Evolutionary conservation across 2,329 filamentous ascomycete genomes (phyloP).

Genomic region (Sarocladiaceae sp.): DNA sequence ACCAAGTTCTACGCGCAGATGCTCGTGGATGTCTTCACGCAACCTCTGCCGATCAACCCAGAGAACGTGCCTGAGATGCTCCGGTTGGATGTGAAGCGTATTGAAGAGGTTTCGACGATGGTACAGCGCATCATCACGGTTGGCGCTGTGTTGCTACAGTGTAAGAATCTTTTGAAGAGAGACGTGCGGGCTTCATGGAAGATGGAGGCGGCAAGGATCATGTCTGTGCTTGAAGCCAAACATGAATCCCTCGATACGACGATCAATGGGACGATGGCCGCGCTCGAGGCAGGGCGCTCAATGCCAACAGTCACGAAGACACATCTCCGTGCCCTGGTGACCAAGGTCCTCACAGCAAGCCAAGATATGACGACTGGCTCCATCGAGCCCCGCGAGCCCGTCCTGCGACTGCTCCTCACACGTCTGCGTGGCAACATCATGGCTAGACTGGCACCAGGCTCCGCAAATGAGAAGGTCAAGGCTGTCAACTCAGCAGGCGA

Average conservation of each 20-base stretch:
- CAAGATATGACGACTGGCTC: constrained; percentile 38
- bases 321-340: constrained; percentile 54
- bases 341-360: constrained; percentile 49
- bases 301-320: constrained; percentile 60
- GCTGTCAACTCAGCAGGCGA: constrained; percentile 66
- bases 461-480: constrained; percentile 65
- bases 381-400: constrained; percentile 46
- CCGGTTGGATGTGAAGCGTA: constrained; percentile 61
- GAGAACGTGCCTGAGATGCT: constrained; percentile 69
- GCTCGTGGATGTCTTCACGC: constrained; percentile 71
- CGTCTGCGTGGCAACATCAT: constrained; percentile 65
- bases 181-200: constrained; percentile 77
- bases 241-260: constrained; percentile 46
- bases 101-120: constrained; percentile 37
- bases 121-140: constrained; percentile 62
- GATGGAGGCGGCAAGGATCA: constrained; percentile 66
- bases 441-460: constrained; percentile 52
- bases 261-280: constrained; percentile 58
- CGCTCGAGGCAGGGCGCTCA: constrained; percentile 57
- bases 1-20: constrained; percentile 73
- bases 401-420: constrained; percentile 63
- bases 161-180: constrained; percentile 78
- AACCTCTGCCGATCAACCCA: constrained; percentile 49
- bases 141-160: constrained; percentile 71
- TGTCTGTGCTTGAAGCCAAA: constrained; percentile 60